These are phyloP conservation scores for Tricholoma sp. DNA, from an alignment of 768 basidiomycete species.

Conservation along the genomic window DNA sequence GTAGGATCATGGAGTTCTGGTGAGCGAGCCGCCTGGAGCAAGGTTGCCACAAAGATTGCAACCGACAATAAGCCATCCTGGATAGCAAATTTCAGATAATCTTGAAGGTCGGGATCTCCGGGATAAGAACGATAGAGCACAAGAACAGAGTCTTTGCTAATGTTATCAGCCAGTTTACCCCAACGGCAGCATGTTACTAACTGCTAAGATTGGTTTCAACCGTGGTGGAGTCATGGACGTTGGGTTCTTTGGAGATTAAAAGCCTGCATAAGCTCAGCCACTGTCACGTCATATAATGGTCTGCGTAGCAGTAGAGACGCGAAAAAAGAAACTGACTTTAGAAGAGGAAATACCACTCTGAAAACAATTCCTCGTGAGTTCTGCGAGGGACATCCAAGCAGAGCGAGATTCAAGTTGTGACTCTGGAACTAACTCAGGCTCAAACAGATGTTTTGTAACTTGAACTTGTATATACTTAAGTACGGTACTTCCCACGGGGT, in stretches of 20 bases:
- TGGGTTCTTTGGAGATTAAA: slow-evolving; percentile 46
- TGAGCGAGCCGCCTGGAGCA: slow-evolving; percentile 63
- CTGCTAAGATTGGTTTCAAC: slow-evolving; percentile 60
- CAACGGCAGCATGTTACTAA: slow-evolving; percentile 27
- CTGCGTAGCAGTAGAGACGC: background rate
- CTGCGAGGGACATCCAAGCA: slow-evolving; percentile 55
- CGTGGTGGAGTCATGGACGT: slow-evolving; percentile 33
- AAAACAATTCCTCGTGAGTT: slow-evolving; percentile 68
- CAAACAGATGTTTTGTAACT: background rate
- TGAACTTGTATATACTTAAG: too few relatives aligned
- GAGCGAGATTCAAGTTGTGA: background rate
- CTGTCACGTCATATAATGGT: slow-evolving; percentile 29
- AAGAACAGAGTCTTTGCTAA: slow-evolving; percentile 57
- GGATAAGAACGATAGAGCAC: slow-evolving; percentile 63
- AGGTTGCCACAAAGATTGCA: slow-evolving; percentile 55
- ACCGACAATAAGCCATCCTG: slow-evolving; percentile 51
- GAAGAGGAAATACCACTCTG: slow-evolving; percentile 59
- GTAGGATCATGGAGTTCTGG: slow-evolving; percentile 57
- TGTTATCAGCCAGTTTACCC: background rate
- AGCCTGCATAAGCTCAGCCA: slow-evolving; percentile 66
- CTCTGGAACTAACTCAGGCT: background rate
- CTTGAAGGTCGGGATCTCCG: slow-evolving; percentile 62
- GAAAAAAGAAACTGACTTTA: slow-evolving; percentile 45
- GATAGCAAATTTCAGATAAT: slow-evolving; percentile 60
- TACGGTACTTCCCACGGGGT: background rate